These are phyloP conservation scores for Chlamydomonas sphaeroides DNA, from an alignment of 139 green algal genomes.

Conservation along the genomic window DNA sequence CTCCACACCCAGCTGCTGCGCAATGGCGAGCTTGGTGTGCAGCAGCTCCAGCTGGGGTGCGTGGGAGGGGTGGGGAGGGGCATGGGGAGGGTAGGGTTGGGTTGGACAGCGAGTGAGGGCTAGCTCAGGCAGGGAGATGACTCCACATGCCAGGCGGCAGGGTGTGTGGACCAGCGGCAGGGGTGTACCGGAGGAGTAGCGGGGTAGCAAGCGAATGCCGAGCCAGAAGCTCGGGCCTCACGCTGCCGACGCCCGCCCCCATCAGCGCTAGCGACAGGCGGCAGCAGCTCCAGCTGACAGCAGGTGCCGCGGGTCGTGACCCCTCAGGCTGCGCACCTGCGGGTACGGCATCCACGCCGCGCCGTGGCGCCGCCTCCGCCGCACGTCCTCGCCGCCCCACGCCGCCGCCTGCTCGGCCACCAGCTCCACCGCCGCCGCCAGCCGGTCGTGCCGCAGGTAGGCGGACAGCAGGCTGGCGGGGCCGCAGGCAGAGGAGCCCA, in stretches of 20 bases:
- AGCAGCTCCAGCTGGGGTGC: slow-evolving; percentile 22
- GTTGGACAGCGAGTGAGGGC: no score
- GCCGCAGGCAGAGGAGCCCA: slow-evolving; percentile 30
- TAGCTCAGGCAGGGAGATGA: no score
- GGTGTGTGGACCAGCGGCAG: no score
- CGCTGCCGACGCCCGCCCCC: no score
- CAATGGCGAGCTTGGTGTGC: slow-evolving; percentile 25
- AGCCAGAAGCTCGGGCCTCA: no score
- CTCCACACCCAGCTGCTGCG: slow-evolving; percentile 20
- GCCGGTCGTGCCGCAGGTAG: slow-evolving; percentile 47
- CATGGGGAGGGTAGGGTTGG: no score
- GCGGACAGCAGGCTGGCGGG: slow-evolving; percentile 38
- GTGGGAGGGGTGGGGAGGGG: neutral
- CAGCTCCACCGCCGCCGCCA: slow-evolving; percentile 35
- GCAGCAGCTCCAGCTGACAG: no score
- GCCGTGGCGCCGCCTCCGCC: neutral
- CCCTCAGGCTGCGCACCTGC: neutral
- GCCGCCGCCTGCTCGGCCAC: neutral
- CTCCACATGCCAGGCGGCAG: no score
- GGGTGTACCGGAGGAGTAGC: no score
- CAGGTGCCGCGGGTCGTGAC: no score
- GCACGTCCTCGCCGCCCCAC: slow-evolving; percentile 34
- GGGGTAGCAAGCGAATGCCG: neutral
- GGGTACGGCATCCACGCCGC: slow-evolving; percentile 46
- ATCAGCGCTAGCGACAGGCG: no score